Conservation (phyloP, 805 yeast species). For the Kodamaea lidongshanica region DNA sequence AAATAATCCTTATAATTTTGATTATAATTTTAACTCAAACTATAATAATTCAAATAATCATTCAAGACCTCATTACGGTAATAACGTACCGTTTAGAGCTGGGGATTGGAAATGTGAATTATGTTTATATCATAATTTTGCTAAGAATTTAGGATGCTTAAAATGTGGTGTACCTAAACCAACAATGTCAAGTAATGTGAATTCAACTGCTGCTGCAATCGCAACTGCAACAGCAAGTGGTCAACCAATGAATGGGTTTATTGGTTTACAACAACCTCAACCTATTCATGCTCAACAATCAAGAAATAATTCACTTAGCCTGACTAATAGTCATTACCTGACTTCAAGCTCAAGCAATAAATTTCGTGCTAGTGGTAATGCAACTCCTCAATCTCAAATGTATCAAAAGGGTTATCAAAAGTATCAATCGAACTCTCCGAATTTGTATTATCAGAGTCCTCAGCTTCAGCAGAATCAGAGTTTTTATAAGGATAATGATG, state of each 20-base stretch:
- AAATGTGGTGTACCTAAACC: constrained; percentile 78
- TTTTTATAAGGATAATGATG: constrained; percentile 9
- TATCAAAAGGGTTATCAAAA: constrained; percentile 17
- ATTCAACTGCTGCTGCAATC: constrained; percentile 41
- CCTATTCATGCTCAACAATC: constrained; percentile 19
- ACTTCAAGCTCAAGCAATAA: constrained; percentile 5
- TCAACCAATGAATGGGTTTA: constrained; percentile 34
- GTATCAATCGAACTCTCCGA: constrained; percentile 21
- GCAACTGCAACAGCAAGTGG: constrained; percentile 46
- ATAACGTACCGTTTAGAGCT: constrained; percentile 86
- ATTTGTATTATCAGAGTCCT: constrained; percentile 16
- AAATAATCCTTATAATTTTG: constrained; percentile 2
- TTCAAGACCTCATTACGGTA: constrained; percentile 21
- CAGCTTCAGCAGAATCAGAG: constrained; percentile 10
- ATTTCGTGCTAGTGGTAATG: constrained; percentile 13
- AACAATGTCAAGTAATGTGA: constrained; percentile 27
- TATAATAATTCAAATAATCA: constrained; percentile 14
- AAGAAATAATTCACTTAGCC: constrained; percentile 9
- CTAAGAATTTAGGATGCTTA: constrained; percentile 79
- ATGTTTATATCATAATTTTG: constrained; percentile 87
- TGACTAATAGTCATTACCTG: constrained; percentile 8
- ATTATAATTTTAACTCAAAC: constrained; percentile 11
- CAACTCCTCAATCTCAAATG: constrained; percentile 15
- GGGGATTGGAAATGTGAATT: constrained; percentile 95
- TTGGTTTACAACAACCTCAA: constrained; percentile 31